Evolutionary conservation across 805 yeast species (phyloP).

Genomic region (Clavispora fructus): DNA sequence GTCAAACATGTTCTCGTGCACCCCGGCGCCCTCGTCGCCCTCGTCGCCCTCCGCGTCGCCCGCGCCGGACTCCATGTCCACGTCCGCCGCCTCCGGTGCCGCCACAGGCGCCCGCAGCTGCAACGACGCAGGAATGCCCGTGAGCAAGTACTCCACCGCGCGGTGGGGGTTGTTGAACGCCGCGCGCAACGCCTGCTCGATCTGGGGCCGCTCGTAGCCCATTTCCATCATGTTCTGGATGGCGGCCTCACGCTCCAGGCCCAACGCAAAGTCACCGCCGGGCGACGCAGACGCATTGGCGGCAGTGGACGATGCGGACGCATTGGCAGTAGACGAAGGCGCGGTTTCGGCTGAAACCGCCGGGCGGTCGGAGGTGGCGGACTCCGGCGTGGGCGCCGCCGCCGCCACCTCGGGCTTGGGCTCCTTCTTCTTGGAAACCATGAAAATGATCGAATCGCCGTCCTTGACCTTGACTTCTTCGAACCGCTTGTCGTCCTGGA

Average conservation of each 20-base stretch:
- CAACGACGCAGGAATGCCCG: conserved; percentile 76
- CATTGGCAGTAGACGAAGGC: not conserved
- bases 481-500: conserved; percentile 75
- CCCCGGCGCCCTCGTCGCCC: not conserved
- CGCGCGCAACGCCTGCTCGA: conserved; percentile 85
- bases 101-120: conserved; percentile 16
- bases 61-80: conserved; percentile 2
- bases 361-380: not conserved
- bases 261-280: conserved; percentile 58
- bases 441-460: conserved; percentile 84
- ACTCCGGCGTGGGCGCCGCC: conserved; percentile 17
- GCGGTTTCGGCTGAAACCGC: not conserved
- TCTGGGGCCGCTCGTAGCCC: conserved; percentile 90
- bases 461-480: conserved; percentile 72
- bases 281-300: not conserved
- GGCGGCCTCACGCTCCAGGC: conserved; percentile 72
- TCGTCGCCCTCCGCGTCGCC: conserved; percentile 6
- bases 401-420: conserved; percentile 15
- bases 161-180: conserved; percentile 97
- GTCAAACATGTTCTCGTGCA: conserved; percentile 46
- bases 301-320: not conserved
- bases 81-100: conserved; percentile 7
- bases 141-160: conserved; percentile 90
- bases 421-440: conserved; percentile 56
- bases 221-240: conserved; percentile 83